Base-by-base conservation (phyloP, 495 filamentous ascomycete species). In the Neurospora sp. region DNA sequence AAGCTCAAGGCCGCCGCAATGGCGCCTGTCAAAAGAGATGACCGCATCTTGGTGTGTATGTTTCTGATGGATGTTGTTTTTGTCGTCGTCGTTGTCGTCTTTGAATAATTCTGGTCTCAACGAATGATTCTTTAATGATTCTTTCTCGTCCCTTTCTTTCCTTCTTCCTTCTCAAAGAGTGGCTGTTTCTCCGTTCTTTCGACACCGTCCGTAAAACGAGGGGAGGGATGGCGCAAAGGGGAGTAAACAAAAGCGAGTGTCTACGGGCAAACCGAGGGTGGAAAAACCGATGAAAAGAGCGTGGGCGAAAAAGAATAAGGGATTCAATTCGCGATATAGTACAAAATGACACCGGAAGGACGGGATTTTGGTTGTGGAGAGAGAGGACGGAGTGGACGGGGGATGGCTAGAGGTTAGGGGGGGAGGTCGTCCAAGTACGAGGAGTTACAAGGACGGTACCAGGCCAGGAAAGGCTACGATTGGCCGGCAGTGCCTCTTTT, bases 1-100 rank as follows among this genome's bases (percentile, higher is more conserved):
- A 79, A 73, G 75, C 75, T 74, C 74, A 80, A 42, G 48, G 59
- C 74, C 1, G 74, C 73, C 27, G 75, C 79, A 40, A 44, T 65
- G 69, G 74, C 77, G 40, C 71, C 71, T 41, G 71, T 75, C 18
- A 80, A 65, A 72, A 74, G 31, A 35, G 77, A 77, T 35, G 73
- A 10, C 53, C 75, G 72, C 78, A 80, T 80, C 38, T 14, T 75
- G 73, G 20, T 14, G 48, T 71, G 48, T 71, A 42, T 31, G 44
- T 22, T 44, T 65, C 35, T 72, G 22, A 16, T 18, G 53, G 27
- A 35, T 61, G 53, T 61, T 61, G 53, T 7, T 16, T 27, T 18
- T 61, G 53, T 61, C 27, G 53, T 61, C 27, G 53, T 31, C 53
- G 53, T 61, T 35, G 27, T 61, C 53, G 45, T 53, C 9, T 48